Percentiles rank a stretch among this genome's conserved stretches.
Conservation (phyloP, 1,139 yeast species). For the Casaregolazyma suthepensis region DNA sequence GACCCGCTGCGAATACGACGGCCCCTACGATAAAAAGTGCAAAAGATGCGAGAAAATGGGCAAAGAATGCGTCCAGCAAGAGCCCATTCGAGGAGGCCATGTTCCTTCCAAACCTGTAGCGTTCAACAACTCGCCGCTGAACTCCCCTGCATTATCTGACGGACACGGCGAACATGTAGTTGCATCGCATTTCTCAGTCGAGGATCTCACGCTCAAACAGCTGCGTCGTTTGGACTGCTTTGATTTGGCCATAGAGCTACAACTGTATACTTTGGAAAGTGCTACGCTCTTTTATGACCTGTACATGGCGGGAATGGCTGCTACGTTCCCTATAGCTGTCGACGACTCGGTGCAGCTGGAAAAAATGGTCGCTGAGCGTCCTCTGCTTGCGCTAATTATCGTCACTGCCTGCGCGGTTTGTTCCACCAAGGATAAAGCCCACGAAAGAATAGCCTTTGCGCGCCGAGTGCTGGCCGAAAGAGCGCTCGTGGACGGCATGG, state of each 20-base stretch:
- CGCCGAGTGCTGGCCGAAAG: constrained; percentile 42
- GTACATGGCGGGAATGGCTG: constrained; percentile 4
- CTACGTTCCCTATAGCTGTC: constrained; percentile 5
- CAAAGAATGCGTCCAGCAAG: constrained; percentile 33
- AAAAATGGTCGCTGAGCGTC: constrained; percentile 38
- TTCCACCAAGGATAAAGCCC: constrained; percentile 36
- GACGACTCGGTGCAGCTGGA: constrained; percentile 30
- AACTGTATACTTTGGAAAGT: constrained; percentile 8
- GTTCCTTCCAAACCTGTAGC: not conserved
- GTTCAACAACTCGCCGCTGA: not conserved
- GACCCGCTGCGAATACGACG: constrained; percentile 49
- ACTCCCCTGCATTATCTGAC: not conserved
- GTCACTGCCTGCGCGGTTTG: constrained; percentile 47
- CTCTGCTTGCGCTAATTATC: constrained; percentile 42
- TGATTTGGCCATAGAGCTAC: constrained; percentile 8
- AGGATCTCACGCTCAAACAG: not conserved
- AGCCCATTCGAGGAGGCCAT: constrained; percentile 6
- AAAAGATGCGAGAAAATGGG: constrained; percentile 42
- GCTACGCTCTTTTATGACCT: constrained; percentile 4
- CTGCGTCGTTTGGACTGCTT: constrained; percentile 2
- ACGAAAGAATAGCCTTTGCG: constrained; percentile 40
- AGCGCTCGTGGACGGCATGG: not conserved
- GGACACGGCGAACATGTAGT: not conserved
- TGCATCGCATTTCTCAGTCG: not conserved
- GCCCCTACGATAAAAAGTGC: constrained; percentile 42